Evolutionary conservation across 2,329 filamentous ascomycete species (phyloP), one percentile per base, ranked within the genome.

Genomic region (Xylariaceae sp.): DNA sequence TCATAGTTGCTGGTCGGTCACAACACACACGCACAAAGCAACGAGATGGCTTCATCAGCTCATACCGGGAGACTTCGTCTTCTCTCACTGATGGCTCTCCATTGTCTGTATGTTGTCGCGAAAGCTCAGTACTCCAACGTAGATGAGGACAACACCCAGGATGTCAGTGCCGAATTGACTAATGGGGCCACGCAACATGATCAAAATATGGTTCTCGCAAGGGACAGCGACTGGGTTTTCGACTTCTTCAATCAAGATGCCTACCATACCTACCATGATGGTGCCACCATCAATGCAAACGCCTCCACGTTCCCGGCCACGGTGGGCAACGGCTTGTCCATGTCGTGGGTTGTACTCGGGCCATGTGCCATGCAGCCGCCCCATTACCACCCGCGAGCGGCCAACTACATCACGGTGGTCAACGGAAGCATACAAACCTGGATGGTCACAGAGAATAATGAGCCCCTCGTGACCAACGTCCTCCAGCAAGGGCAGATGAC

Each of bases 361-460:
- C 48, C 42, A 12, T 50, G 48, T 36, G 48, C 42, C 19, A 50
- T 45, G 42, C 48, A 50, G 28, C 28, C 47, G 33, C 48, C 48
- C 2, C 42, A 50, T 42, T 50, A 50, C 42, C 48, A 50, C 45
- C 47, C 47, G 2, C 31, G 48, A 17, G 48, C 42, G 6, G 45
- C 48, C 31, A 50, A 45, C 42, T 45, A 50, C 34, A 50, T 50
- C 19, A 34, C 41, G 18, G 14, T 36, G 12, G 34, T 50, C 7
- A 33, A 41, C 7, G 42, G 42, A 10, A 31, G 16, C 18, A 19
- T 50, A 10, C 16, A 45, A 16, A 50, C 48, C 34, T 50, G 45
- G 22, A 50, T 45, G 48, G 33, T 45, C 6, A 7, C 48, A 33
- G 42, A 50, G 48, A 50, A 50, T 31, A 42, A 34, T 14, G 48